phyloP scores from a whole-genome alignment of 352 stramenopile species.

The Saprolegnia parasitica region DNA sequence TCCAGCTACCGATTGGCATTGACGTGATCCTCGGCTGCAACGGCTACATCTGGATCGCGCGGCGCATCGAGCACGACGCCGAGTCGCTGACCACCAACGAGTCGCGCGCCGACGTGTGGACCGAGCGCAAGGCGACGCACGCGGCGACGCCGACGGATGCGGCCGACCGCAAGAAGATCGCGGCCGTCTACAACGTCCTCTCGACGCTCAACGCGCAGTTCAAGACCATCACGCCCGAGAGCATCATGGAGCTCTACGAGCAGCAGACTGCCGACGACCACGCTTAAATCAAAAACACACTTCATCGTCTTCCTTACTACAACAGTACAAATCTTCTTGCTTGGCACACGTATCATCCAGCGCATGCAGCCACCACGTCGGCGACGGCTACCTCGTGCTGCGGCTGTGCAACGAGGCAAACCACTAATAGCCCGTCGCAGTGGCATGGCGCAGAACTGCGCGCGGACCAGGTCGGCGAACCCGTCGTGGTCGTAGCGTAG shows the following conservation, averaged over 20 bases:
- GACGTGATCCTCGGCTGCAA: conserved; percentile 94
- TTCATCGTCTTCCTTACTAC: neutral
- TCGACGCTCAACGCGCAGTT: conserved; percentile 84
- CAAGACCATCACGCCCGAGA: conserved; percentile 89
- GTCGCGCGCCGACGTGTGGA: conserved; percentile 86
- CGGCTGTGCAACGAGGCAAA: too few species aligned
- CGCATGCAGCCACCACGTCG: too few species aligned
- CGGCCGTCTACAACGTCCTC: conserved; percentile 85
- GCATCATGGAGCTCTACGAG: conserved; percentile 84
- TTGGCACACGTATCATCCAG: too few species aligned
- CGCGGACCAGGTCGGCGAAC: too few species aligned
- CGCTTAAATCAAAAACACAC: neutral
- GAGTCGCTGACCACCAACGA: conserved; percentile 59
- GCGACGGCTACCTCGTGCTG: too few species aligned
- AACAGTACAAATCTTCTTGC: too few species aligned
- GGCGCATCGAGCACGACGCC: conserved; percentile 60
- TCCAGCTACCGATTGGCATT: conserved; percentile 76
- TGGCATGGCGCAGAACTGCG: too few species aligned
- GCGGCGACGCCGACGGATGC: conserved; percentile 63
- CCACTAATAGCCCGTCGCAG: too few species aligned
- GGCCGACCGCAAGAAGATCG: conserved; percentile 80
- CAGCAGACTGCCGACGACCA: neutral
- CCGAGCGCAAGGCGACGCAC: conserved; percentile 85
- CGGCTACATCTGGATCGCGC: conserved; percentile 93
- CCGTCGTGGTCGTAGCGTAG: too few species aligned